Percentiles rank a stretch among this genome's conserved stretches.
Conservation (phyloP, 2,329 filamentous ascomycete genomes). For the Fusarium annulatum region DNA sequence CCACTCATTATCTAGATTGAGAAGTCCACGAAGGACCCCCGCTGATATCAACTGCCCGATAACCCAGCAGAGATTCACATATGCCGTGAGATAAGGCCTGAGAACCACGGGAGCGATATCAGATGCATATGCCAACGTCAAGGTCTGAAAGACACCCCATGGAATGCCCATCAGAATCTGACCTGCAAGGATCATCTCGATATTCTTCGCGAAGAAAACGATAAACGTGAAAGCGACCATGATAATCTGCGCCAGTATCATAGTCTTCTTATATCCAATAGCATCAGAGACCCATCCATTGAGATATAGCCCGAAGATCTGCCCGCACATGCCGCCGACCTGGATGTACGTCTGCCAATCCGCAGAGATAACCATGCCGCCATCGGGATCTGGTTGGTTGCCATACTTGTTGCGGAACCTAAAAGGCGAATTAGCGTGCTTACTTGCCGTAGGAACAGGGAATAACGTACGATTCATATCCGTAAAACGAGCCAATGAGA, state of each 20-base stretch:
- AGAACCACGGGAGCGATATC: slow-evolving; percentile 72
- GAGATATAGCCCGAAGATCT: slow-evolving; percentile 70
- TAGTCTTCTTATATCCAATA: slow-evolving; percentile 69
- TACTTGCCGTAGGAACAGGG: too few species aligned
- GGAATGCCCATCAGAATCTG: slow-evolving; percentile 69
- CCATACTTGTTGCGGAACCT: slow-evolving; percentile 63
- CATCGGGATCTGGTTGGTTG: slow-evolving; percentile 30
- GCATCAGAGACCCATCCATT: slow-evolving; percentile 71
- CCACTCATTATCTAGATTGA: slow-evolving; percentile 55
- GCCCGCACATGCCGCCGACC: slow-evolving; percentile 62
- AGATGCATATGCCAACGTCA: slow-evolving; percentile 70
- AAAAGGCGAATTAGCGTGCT: background rate
- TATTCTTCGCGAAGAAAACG: slow-evolving; percentile 68
- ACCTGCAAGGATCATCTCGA: slow-evolving; percentile 63
- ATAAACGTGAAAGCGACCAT: slow-evolving; percentile 67
- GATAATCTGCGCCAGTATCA: slow-evolving; percentile 63
- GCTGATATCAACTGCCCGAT: slow-evolving; percentile 59
- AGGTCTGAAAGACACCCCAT: slow-evolving; percentile 63
- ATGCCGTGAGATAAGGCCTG: slow-evolving; percentile 60
- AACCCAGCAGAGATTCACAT: slow-evolving; percentile 62
- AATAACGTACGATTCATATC: slow-evolving; percentile 47
- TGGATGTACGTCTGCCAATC: slow-evolving; percentile 50
- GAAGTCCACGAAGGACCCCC: slow-evolving; percentile 56
- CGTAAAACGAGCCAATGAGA: slow-evolving; percentile 55
- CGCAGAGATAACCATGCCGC: slow-evolving; percentile 37